Evolutionary conservation across 495 filamentous ascomycete species (phyloP).

Genomic region (Tuber microsphaerosporum): DNA sequence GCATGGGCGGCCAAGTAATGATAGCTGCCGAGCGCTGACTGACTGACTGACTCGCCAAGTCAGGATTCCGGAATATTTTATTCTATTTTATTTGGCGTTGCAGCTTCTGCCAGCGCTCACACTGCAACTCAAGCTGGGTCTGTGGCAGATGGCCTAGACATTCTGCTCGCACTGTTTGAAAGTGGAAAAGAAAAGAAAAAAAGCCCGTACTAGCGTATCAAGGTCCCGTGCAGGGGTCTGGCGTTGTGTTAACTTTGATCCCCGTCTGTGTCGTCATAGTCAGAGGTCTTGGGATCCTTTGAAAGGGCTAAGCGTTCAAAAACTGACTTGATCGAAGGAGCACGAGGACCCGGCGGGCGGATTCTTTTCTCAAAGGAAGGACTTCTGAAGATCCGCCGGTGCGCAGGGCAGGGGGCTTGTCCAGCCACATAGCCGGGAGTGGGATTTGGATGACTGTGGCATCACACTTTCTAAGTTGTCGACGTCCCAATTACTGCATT

Average conservation of each 20-base stretch:
- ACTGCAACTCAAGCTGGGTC: constrained; percentile 19
- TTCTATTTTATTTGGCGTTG: background rate
- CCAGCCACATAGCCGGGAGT: constrained; percentile 36
- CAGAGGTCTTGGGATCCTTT: constrained; percentile 30
- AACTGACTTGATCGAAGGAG: constrained; percentile 32
- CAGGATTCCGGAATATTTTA: background rate
- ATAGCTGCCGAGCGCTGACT: background rate
- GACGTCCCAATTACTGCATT: constrained; percentile 33
- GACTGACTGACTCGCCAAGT: background rate
- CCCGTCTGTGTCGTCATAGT: constrained; percentile 36
- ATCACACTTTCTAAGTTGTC: constrained; percentile 25
- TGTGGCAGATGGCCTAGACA: constrained; percentile 14
- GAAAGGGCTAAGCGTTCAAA: constrained; percentile 27
- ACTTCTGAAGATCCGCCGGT: constrained; percentile 23
- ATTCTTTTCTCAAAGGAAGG: constrained; percentile 10
- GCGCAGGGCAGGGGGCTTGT: constrained; percentile 21
- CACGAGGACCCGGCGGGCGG: constrained; percentile 28
- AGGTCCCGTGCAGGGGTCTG: constrained; percentile 34
- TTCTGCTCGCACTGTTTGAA: constrained; percentile 23
- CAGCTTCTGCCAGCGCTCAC: constrained; percentile 25
- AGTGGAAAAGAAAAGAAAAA: constrained; percentile 25
- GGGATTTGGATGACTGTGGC: constrained; percentile 36
- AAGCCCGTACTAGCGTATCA: constrained; percentile 19
- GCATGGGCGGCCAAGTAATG: background rate
- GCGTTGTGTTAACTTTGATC: constrained; percentile 33